Evolutionary conservation across 352 stramenopile genomes (phyloP).

Genomic region (Phytophthora sp.): DNA sequence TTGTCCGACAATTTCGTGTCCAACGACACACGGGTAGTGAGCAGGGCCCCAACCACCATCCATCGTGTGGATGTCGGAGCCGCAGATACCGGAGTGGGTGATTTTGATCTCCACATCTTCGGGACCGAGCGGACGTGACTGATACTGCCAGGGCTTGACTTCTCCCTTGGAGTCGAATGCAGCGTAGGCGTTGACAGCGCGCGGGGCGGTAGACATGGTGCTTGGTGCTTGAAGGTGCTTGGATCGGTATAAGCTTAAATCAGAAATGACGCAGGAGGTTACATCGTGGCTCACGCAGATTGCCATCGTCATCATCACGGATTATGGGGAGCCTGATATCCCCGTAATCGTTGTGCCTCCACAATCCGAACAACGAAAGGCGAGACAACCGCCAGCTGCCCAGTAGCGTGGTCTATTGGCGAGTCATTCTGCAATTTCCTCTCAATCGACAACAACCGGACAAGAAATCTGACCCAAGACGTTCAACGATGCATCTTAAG

Average conservation of each 20-base stretch:
- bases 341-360: neutral
- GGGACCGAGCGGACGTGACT: neutral
- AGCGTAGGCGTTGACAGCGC: conserved; percentile 4
- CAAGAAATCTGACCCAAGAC: no score
- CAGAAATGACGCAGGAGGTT: neutral
- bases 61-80: conserved; percentile 4
- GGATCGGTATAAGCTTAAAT: neutral
- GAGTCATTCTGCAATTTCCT: no score
- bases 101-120: conserved; percentile 3
- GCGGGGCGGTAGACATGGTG: neutral
- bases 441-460: no score
- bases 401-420: no score
- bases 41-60: neutral
- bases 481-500: no score
- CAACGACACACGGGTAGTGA: conserved; percentile 1
- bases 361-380: no score
- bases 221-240: neutral
- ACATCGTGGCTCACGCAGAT: no score
- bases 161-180: conserved; percentile 12
- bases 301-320: neutral
- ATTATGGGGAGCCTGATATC: conserved; percentile 1
- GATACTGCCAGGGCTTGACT: conserved; percentile 16
- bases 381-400: no score
- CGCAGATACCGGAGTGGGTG: conserved; percentile 3
- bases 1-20: conserved; percentile 4